Evolutionary conservation across 495 filamentous ascomycete genomes (phyloP).

Genomic region (Aspergillus sparsus): DNA sequence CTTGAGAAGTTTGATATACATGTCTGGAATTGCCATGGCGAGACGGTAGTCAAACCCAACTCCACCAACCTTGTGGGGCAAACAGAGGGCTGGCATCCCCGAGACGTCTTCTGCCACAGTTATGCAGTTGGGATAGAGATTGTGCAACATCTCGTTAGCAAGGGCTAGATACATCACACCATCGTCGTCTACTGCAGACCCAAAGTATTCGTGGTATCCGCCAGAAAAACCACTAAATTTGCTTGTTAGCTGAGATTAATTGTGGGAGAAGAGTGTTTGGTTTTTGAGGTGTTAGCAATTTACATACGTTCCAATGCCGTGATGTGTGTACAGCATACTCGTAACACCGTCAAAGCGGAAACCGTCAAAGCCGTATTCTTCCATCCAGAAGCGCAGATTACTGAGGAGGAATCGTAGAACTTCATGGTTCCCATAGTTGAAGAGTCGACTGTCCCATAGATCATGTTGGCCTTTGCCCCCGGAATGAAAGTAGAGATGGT

Average conservation of each 20-base stretch:
- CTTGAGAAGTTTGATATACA: slow-evolving; percentile 99
- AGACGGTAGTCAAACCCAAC: slow-evolving; percentile 97
- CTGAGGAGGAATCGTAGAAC: slow-evolving; percentile 91
- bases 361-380: slow-evolving; percentile 94
- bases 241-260: slow-evolving; percentile 8
- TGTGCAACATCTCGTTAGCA: slow-evolving; percentile 94
- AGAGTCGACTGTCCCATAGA: slow-evolving; percentile 92
- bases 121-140: slow-evolving; percentile 79
- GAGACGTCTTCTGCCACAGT: slow-evolving; percentile 97
- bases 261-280: background rate
- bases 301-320: slow-evolving; percentile 96
- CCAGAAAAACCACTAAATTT: slow-evolving; percentile 83
- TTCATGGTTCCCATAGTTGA: slow-evolving; percentile 96
- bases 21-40: slow-evolving; percentile 96
- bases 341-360: slow-evolving; percentile 98
- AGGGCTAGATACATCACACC: slow-evolving; percentile 95
- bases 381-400: slow-evolving; percentile 99
- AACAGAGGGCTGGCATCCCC: slow-evolving; percentile 93
- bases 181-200: slow-evolving; percentile 87
- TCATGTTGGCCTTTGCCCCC: slow-evolving; percentile 83
- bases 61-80: slow-evolving; percentile 81
- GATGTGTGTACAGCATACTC: slow-evolving; percentile 94
- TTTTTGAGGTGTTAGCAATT: too few relatives aligned
- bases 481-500: slow-evolving; percentile 93
- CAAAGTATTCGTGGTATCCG: slow-evolving; percentile 98